These are phyloP conservation scores for Metschnikowia proteae DNA, from an alignment of 805 yeast genomes.

Conservation along the genomic window DNA sequence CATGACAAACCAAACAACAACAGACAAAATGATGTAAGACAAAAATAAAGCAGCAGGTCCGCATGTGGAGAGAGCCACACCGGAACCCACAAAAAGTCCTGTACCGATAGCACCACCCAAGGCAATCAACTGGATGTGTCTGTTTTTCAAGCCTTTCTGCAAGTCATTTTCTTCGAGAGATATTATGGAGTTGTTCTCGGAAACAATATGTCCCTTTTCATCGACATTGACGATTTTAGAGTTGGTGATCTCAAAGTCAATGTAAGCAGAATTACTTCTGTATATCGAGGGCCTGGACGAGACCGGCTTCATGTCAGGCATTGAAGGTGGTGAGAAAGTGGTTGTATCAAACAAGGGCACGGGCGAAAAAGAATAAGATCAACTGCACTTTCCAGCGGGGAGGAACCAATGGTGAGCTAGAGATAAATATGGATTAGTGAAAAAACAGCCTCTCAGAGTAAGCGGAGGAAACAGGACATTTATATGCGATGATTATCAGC, in stretches of 20 bases:
- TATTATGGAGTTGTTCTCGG: constrained; percentile 15
- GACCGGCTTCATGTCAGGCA: constrained; percentile 14
- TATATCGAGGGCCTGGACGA: constrained; percentile 16
- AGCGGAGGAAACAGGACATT: neutral
- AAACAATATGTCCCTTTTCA: constrained; percentile 16
- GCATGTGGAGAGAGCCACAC: constrained; percentile 12
- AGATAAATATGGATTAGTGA: neutral
- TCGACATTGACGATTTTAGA: constrained; percentile 18
- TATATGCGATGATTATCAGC: constrained; percentile 4
- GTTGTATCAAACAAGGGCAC: neutral
- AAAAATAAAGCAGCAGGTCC: constrained; percentile 21
- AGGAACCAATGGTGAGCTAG: neutral
- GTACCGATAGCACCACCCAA: constrained; percentile 24
- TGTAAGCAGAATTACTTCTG: constrained; percentile 15
- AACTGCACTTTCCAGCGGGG: neutral
- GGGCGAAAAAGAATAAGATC: neutral
- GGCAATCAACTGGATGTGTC: constrained; percentile 22
- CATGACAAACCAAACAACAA: constrained; percentile 21
- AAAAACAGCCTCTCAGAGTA: neutral
- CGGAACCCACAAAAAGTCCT: constrained; percentile 21
- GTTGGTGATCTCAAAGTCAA: constrained; percentile 17
- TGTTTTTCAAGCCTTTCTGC: constrained; percentile 20
- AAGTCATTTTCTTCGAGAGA: constrained; percentile 14
- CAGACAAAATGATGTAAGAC: constrained; percentile 17
- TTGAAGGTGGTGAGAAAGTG: neutral